Evolutionary conservation across 805 yeast species (phyloP).

Genomic region (Metschnikowia amazonensis): DNA sequence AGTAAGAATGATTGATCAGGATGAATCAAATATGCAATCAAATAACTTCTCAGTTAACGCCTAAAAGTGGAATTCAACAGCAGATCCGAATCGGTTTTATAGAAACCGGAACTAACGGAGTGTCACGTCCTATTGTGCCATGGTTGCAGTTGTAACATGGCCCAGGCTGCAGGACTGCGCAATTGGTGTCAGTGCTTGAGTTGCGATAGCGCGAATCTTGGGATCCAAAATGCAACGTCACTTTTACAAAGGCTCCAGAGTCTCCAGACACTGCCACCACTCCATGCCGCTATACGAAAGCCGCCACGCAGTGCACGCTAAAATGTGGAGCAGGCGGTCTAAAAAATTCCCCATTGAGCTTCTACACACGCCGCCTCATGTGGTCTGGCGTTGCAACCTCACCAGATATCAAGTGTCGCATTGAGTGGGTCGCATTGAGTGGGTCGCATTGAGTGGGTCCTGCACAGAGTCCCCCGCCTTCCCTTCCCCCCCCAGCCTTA

Average conservation of each 20-base stretch:
- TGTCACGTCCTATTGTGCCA: constrained; percentile 1
- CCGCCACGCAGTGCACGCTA: not conserved
- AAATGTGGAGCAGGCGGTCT: no score
- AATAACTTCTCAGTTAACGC: no score
- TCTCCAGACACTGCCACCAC: no score
- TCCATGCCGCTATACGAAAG: no score
- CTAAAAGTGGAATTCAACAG: no score
- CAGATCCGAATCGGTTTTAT: not conserved
- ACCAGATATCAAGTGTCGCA: not conserved
- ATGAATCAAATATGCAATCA: no score
- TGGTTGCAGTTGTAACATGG: constrained; percentile 12
- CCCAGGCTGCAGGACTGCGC: constrained; percentile 1
- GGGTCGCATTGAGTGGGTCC: not conserved
- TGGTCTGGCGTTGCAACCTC: not conserved
- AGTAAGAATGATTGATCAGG: no score
- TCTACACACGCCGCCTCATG: not conserved
- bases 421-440: no score
- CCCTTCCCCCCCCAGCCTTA: not conserved
- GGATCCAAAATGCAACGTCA: constrained; percentile 15
- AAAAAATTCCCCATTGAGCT: not conserved
- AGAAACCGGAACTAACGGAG: not conserved
- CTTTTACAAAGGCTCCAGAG: not conserved
- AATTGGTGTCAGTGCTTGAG: not conserved
- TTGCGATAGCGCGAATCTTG: not conserved
- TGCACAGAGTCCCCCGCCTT: no score